phyloP scores from a whole-genome alignment of 257 asterid species.

The Solanum sejunctum region DNA sequence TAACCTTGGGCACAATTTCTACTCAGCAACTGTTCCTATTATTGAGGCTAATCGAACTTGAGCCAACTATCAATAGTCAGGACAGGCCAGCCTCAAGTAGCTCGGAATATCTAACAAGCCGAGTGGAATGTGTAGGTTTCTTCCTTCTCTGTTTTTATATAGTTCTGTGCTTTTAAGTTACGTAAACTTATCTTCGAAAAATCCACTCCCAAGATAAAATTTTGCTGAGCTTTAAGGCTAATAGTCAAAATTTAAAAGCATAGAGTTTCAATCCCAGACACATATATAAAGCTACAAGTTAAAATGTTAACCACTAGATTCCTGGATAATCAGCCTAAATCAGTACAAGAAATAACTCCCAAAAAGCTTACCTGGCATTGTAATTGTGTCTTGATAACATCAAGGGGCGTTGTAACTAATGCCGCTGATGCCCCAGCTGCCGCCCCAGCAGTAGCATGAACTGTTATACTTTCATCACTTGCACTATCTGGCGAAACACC shows the following conservation, averaged over 20 bases:
- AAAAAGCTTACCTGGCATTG: conserved; percentile 76
- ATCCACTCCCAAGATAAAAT: background rate
- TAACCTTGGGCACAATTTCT: background rate
- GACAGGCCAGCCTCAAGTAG: background rate
- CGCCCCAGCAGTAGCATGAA: conserved; percentile 95
- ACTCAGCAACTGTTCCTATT: background rate
- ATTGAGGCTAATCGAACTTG: background rate
- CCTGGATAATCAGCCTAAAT: background rate
- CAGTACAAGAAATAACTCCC: background rate
- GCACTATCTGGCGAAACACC: conserved; percentile 53
- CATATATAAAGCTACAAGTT: background rate
- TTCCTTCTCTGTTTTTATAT: background rate
- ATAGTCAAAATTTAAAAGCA: background rate
- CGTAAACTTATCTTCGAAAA: background rate
- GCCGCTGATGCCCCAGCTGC: conserved; percentile 94
- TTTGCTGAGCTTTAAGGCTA: background rate
- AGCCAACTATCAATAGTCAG: background rate
- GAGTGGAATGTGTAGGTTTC: background rate
- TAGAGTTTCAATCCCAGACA: background rate
- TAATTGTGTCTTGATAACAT: conserved; percentile 90
- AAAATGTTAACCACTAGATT: background rate
- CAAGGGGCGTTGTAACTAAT: conserved; percentile 77
- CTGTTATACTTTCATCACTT: conserved; percentile 57
- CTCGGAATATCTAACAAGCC: background rate
- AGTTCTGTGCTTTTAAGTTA: background rate